These are phyloP conservation scores for Yamagishiella unicocca DNA, from an alignment of 139 green algal genomes.

Conservation along the genomic window DNA sequence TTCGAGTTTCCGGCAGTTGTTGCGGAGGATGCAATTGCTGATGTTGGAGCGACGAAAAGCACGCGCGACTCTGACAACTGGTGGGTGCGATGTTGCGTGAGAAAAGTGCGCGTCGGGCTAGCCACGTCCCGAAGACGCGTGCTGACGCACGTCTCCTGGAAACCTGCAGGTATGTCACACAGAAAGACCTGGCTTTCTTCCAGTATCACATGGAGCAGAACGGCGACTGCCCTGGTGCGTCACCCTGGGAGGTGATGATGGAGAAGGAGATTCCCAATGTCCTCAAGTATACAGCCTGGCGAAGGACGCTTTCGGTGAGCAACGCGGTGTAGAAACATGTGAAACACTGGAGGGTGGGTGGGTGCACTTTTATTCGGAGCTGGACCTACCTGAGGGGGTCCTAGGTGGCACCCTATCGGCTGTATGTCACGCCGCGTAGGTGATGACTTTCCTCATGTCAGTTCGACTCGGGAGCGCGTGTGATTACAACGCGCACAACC, in stretches of 20 bases:
- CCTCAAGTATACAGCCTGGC: constrained; percentile 80
- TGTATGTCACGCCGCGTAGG: too few species aligned
- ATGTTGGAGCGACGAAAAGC: constrained; percentile 5
- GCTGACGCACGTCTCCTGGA: too few species aligned
- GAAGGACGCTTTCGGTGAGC: constrained; percentile 73
- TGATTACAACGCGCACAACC: too few species aligned
- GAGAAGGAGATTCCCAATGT: constrained; percentile 70
- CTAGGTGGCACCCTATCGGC: too few species aligned
- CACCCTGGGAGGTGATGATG: constrained; percentile 78
- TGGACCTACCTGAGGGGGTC: too few species aligned
- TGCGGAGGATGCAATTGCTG: neutral
- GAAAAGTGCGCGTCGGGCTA: too few species aligned
- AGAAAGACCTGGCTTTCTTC: constrained; percentile 80
- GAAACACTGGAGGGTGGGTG: too few species aligned
- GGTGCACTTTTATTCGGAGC: too few species aligned
- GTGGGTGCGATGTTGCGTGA: constrained; percentile 45
- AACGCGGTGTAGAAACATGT: too few species aligned
- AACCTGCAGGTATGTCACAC: constrained; percentile 77
- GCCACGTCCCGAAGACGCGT: too few species aligned
- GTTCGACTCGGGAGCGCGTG: too few species aligned
- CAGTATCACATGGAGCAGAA: constrained; percentile 65
- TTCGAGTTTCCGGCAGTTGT: constrained; percentile 60
- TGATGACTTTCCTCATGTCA: too few species aligned
- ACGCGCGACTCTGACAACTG: constrained; percentile 53
- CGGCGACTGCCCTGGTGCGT: constrained; percentile 41